Evolutionary conservation across 2,329 filamentous ascomycete genomes (phyloP).

Genomic region (Talaromyces verruculosus): DNA sequence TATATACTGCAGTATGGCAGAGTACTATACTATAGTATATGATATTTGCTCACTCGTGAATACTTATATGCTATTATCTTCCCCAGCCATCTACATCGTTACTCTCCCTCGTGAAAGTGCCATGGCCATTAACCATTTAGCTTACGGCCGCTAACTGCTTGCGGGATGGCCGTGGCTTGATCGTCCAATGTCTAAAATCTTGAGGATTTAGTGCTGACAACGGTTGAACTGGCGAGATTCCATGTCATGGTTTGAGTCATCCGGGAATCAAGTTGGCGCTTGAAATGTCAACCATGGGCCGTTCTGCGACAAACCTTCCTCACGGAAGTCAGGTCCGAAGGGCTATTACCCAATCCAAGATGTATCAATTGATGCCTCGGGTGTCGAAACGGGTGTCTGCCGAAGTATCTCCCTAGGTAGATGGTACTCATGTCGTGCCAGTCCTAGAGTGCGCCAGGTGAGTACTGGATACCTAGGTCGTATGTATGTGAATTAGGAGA

Average conservation of each 20-base stretch:
- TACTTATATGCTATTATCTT: neutral
- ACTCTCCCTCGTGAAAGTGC: neutral
- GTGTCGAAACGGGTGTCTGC: neutral
- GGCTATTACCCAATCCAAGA: neutral
- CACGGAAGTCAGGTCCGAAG: neutral
- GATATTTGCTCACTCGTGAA: too few species aligned
- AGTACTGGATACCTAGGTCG: neutral
- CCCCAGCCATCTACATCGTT: neutral
- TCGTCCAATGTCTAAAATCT: neutral
- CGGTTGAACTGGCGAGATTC: neutral
- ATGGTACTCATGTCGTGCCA: neutral
- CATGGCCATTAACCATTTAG: neutral
- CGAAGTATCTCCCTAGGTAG: neutral
- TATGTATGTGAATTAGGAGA: neutral
- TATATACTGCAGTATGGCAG: too few species aligned
- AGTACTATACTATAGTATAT: too few species aligned
- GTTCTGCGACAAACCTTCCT: neutral
- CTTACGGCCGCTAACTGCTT: constrained; percentile 6
- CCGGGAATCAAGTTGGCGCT: neutral
- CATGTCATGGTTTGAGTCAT: neutral
- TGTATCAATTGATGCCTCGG: neutral
- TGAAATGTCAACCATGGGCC: neutral
- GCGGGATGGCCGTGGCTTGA: neutral
- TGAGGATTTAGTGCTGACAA: neutral
- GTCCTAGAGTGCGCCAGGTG: neutral